A percentile compares a stretch with the other conserved stretches of the same genome.
Conservation (phyloP, 2,329 filamentous ascomycete species). For the Dothidotthia symphoricarpi region DNA sequence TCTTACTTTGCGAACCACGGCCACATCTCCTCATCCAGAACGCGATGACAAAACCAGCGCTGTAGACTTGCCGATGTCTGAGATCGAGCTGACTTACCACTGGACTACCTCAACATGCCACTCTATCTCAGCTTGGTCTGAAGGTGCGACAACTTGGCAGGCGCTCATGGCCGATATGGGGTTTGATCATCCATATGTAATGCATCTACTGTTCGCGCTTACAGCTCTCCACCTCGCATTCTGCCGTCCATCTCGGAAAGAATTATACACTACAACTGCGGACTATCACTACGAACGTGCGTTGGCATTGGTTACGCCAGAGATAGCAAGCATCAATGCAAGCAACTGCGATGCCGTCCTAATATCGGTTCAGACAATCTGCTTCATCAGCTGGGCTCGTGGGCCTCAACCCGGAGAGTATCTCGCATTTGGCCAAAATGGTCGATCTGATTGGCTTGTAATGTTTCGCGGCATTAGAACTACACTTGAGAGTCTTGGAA, state of each 20-base stretch:
- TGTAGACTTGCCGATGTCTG: slow-evolving; percentile 11
- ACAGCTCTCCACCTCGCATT: slow-evolving; percentile 27
- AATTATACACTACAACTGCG: slow-evolving; percentile 18
- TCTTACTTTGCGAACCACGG: slow-evolving; percentile 7
- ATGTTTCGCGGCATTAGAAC: slow-evolving; percentile 33
- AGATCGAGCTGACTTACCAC: slow-evolving; percentile 30
- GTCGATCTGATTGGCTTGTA: slow-evolving; percentile 30
- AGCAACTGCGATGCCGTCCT: slow-evolving; percentile 27
- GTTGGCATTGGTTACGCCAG: slow-evolving; percentile 19
- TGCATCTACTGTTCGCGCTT: slow-evolving; percentile 27
- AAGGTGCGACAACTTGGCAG: slow-evolving; percentile 15
- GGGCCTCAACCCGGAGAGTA: slow-evolving; percentile 30
- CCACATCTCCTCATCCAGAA: background rate
- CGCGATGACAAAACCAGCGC: background rate
- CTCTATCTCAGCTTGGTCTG: slow-evolving; percentile 18
- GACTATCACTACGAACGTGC: slow-evolving; percentile 25
- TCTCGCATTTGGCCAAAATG: slow-evolving; percentile 27
- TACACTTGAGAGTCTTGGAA: slow-evolving; percentile 13
- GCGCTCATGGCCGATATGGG: slow-evolving; percentile 20
- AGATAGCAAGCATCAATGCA: slow-evolving; percentile 17
- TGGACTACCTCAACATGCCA: slow-evolving; percentile 28
- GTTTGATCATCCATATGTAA: slow-evolving; percentile 15
- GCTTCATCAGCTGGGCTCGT: slow-evolving; percentile 24
- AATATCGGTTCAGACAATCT: slow-evolving; percentile 25
- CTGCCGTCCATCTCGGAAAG: slow-evolving; percentile 17